Conservation (phyloP, 106 monocot genomes). For the Dendrobium huoshanense region DNA sequence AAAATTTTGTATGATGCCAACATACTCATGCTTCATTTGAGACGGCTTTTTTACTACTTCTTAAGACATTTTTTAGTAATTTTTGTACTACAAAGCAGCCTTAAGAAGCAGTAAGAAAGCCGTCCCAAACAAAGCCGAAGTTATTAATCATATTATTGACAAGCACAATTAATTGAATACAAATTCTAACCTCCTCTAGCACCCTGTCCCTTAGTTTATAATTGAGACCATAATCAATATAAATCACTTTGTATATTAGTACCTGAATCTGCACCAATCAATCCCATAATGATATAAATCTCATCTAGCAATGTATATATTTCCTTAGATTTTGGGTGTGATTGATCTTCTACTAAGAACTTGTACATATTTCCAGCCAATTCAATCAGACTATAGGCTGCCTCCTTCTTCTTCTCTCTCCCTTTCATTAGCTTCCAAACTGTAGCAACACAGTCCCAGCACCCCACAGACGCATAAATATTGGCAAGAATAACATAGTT, state of each 20-base stretch:
- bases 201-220: too few species aligned
- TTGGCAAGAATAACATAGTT: slow-evolving; percentile 72
- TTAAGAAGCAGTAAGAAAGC: too few species aligned
- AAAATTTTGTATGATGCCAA: too few species aligned
- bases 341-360: slow-evolving; percentile 70
- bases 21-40: too few species aligned
- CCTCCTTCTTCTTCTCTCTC: slow-evolving; percentile 43
- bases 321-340: slow-evolving; percentile 36
- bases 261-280: slow-evolving; percentile 2
- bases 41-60: too few species aligned
- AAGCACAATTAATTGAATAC: too few species aligned
- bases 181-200: too few species aligned
- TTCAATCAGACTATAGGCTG: slow-evolving; percentile 59
- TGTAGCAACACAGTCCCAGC: slow-evolving; percentile 48
- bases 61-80: too few species aligned
- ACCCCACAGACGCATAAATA: slow-evolving; percentile 44
- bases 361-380: slow-evolving; percentile 34
- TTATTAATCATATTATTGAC: too few species aligned
- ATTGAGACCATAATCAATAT: too few species aligned
- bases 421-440: slow-evolving; percentile 50
- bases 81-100: too few species aligned
- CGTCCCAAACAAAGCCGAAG: too few species aligned
- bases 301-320: slow-evolving; percentile 40
- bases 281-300: slow-evolving; percentile 8
- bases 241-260: not conserved